A percentile compares a stretch with the other conserved stretches of the same genome.
Conservation (phyloP, 2,329 filamentous ascomycete species). For the Talaromyces sp. region DNA sequence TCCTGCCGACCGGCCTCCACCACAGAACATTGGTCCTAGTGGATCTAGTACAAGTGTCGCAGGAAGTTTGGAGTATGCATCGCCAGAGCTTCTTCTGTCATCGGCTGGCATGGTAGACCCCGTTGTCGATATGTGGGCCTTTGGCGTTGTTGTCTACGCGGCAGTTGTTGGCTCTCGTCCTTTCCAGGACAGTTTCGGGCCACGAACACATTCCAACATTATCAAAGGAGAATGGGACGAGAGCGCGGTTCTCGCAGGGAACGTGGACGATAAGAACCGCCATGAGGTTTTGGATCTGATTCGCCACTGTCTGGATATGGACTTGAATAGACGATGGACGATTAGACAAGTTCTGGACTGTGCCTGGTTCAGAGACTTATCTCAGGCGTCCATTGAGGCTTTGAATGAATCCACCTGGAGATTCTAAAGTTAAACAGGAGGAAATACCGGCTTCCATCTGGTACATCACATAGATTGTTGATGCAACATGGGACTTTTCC, state of each 20-base stretch:
- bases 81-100: constrained; percentile 42
- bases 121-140: constrained; percentile 63
- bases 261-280: constrained; percentile 30
- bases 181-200: constrained; percentile 57
- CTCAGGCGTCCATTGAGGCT: constrained; percentile 26
- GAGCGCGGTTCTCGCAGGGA: constrained; percentile 40
- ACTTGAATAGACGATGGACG: constrained; percentile 52
- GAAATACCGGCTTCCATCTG: background rate
- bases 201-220: constrained; percentile 56
- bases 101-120: constrained; percentile 39
- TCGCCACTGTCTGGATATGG: constrained; percentile 55
- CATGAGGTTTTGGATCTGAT: constrained; percentile 53
- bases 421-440: constrained; percentile 24
- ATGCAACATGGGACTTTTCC: background rate
- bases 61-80: constrained; percentile 55
- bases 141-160: constrained; percentile 59
- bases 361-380: constrained; percentile 48
- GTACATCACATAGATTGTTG: background rate
- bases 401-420: constrained; percentile 29
- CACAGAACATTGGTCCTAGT: constrained; percentile 49
- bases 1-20: constrained; percentile 42
- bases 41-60: constrained; percentile 54
- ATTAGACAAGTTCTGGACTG: constrained; percentile 53
- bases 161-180: constrained; percentile 58
- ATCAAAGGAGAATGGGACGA: constrained; percentile 55